Evolutionary conservation across 1,284 basidiomycete genomes (phyloP).

Genomic region (Vanrija sp.): DNA sequence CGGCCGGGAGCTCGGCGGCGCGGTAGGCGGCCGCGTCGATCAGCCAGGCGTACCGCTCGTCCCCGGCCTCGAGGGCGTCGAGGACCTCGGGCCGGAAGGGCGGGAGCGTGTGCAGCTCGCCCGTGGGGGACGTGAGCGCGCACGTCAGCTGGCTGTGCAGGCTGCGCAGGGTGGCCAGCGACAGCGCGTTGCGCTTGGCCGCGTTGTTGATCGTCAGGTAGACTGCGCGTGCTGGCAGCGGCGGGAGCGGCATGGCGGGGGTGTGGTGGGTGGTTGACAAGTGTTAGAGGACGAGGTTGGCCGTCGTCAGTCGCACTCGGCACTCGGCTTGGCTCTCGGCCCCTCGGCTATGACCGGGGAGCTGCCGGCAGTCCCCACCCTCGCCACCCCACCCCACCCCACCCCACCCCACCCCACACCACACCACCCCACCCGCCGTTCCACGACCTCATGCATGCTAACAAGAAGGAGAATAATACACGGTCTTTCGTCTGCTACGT

Average conservation of each 20-base stretch:
- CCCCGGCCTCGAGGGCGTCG: conserved; percentile 8
- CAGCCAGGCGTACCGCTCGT: conserved; percentile 12
- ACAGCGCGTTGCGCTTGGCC: conserved; percentile 18
- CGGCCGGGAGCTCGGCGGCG: conserved; percentile 7
- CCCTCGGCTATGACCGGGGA: too few relatives aligned
- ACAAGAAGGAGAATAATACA: too few relatives aligned
- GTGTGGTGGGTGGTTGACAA: too few relatives aligned
- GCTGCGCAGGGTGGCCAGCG: conserved; percentile 13
- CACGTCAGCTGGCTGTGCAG: conserved; percentile 10
- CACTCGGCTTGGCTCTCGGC: too few relatives aligned
- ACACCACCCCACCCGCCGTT: too few relatives aligned
- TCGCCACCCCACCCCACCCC: too few relatives aligned
- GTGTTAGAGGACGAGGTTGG: too few relatives aligned
- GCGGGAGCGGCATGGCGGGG: neutral
- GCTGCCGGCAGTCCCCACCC: too few relatives aligned
- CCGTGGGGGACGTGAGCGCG: conserved; percentile 1
- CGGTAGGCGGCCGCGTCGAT: neutral
- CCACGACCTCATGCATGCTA: too few relatives aligned
- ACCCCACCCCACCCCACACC: too few relatives aligned
- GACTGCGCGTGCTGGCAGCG: conserved; percentile 13
- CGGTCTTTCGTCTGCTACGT: too few relatives aligned
- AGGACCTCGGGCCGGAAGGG: conserved; percentile 10
- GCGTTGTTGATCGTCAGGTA: conserved; percentile 20
- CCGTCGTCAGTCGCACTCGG: too few relatives aligned
- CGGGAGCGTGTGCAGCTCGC: conserved; percentile 7